phyloP scores from a whole-genome alignment of 306 rosid species.

The Prunus davidiana region DNA sequence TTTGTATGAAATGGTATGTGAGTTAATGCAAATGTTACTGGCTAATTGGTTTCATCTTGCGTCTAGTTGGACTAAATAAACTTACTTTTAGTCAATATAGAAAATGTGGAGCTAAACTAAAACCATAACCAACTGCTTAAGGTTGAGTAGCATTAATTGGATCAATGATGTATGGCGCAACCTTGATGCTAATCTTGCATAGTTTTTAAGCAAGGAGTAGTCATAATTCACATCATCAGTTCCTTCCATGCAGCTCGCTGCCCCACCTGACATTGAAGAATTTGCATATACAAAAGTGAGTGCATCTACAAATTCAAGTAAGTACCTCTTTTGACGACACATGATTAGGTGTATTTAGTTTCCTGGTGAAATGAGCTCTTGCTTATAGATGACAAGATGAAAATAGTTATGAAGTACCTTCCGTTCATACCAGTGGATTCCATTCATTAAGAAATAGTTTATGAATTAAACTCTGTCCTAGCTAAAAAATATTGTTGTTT shows the following conservation, averaged over 20 bases:
- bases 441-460: background rate
- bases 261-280: conserved; percentile 64
- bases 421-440: background rate
- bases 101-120: background rate
- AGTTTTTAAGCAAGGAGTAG: background rate
- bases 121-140: background rate
- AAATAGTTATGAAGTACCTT: background rate
- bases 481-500: background rate
- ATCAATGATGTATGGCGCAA: background rate
- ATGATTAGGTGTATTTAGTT: background rate
- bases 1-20: background rate
- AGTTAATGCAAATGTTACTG: background rate
- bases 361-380: conserved; percentile 5
- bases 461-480: background rate
- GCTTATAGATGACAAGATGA: background rate
- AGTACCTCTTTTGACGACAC: conserved; percentile 12
- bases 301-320: conserved; percentile 40
- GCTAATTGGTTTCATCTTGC: background rate
- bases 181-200: conserved; percentile 1
- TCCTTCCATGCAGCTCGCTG: conserved; percentile 33
- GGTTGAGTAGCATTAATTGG: background rate
- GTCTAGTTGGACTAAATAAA: background rate
- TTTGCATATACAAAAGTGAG: conserved; percentile 39
- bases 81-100: background rate
- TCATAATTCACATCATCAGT: conserved; percentile 1